Evolutionary conservation across 2,329 filamentous ascomycete genomes (phyloP).

Genomic region (Pseudocercospora crystallina): DNA sequence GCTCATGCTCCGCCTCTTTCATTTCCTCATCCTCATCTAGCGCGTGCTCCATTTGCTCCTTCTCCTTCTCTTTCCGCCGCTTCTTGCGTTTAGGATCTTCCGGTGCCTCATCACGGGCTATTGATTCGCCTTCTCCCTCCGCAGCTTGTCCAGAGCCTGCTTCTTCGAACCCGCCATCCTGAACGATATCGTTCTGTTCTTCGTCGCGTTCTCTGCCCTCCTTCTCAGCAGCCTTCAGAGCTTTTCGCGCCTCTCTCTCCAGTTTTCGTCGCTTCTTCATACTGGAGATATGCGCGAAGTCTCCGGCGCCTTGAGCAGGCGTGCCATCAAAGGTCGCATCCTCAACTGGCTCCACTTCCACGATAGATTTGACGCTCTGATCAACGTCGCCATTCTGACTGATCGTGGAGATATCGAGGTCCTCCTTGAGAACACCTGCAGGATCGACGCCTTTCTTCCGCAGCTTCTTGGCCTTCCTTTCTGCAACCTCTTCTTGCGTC

Average conservation of each 20-base stretch:
- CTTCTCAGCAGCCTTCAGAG: constrained; percentile 26
- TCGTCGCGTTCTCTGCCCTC: not conserved
- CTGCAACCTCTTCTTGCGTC: constrained; percentile 30
- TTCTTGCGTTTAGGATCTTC: constrained; percentile 8
- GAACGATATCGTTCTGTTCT: no score
- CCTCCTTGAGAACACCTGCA: constrained; percentile 6
- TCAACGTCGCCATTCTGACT: not conserved
- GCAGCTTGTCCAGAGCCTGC: constrained; percentile 36
- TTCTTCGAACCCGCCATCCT: not conserved
- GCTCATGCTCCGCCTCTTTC: not conserved
- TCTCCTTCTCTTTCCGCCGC: not conserved
- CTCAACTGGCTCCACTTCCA: constrained; percentile 4
- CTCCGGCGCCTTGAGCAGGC: constrained; percentile 12
- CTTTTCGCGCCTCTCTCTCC: constrained; percentile 36
- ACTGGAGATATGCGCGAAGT: constrained; percentile 32
- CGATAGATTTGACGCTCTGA: not conserved
- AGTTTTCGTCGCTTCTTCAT: constrained; percentile 35
- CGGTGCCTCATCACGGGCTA: not conserved
- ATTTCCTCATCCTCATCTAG: not conserved
- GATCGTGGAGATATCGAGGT: not conserved
- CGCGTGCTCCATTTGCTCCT: not conserved
- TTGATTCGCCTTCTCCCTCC: not conserved
- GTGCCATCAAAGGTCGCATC: constrained; percentile 15
- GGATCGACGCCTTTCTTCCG: constrained; percentile 29
- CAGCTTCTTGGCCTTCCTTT: constrained; percentile 34